Evolutionary conservation across 345 rosid species (phyloP).

Genomic region (Physaria fendleri): DNA sequence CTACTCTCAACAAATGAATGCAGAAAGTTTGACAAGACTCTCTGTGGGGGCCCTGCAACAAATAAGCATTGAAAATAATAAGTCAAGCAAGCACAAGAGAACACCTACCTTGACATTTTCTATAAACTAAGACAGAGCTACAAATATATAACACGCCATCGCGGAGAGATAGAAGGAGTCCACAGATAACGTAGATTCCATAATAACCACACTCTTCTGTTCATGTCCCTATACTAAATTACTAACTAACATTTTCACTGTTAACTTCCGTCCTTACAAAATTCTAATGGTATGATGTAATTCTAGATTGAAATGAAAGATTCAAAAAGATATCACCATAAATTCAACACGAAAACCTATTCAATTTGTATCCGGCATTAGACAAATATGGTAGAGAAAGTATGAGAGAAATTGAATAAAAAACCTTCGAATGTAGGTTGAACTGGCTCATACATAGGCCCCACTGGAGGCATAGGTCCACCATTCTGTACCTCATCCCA

Average conservation of each 20-base stretch:
- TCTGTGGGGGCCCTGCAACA: slow-evolving; percentile 88
- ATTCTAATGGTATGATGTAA: neutral
- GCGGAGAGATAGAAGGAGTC: neutral
- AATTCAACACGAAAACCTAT: neutral
- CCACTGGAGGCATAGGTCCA: slow-evolving; percentile 42
- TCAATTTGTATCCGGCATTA: neutral
- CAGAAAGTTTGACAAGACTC: slow-evolving; percentile 73
- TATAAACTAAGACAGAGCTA: neutral
- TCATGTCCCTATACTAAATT: neutral
- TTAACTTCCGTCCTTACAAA: neutral
- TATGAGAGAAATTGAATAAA: neutral
- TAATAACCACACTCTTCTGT: neutral
- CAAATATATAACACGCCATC: neutral
- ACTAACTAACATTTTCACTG: slow-evolving; percentile 4
- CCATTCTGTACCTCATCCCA: slow-evolving; percentile 79
- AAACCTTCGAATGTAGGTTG: slow-evolving; percentile 73
- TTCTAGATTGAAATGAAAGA: neutral
- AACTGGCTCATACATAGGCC: slow-evolving; percentile 36
- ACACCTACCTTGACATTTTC: neutral
- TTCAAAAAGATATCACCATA: neutral
- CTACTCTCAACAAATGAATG: slow-evolving; percentile 94
- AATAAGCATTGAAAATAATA: neutral
- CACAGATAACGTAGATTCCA: neutral
- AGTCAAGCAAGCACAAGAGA: slow-evolving; percentile 15
- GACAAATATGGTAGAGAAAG: neutral